These are phyloP conservation scores for Calendula officinalis DNA, from an alignment of 129 eudicot species.

Conservation along the genomic window DNA sequence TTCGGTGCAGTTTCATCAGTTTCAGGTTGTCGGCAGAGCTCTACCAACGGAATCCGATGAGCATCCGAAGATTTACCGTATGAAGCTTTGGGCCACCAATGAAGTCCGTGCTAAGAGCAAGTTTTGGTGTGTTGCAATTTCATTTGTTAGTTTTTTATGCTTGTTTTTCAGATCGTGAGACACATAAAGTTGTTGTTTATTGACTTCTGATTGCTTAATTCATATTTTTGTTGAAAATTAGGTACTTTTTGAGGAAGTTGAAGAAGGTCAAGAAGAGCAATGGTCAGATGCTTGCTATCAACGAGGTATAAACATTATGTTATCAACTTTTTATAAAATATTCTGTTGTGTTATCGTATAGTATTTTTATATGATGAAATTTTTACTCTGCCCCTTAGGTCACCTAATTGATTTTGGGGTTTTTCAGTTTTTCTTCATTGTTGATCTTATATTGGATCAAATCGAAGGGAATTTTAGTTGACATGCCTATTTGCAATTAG, in stretches of 20 bases:
- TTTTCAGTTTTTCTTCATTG: too few species aligned
- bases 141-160: background rate
- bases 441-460: too few species aligned
- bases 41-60: conserved; percentile 77
- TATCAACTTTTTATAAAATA: background rate
- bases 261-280: conserved; percentile 98
- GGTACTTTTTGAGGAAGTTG: conserved; percentile 93
- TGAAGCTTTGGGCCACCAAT: conserved; percentile 99
- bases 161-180: background rate
- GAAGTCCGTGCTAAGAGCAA: conserved; percentile 96
- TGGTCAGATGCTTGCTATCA: conserved; percentile 95
- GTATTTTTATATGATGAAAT: background rate
- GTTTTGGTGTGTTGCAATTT: conserved; percentile 49
- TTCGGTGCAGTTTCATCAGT: conserved; percentile 79
- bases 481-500: background rate
- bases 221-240: conserved; percentile 17
- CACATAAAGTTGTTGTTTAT: background rate
- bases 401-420: too few species aligned
- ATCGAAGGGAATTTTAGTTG: too few species aligned
- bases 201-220: conserved; percentile 12
- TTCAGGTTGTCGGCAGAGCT: conserved; percentile 92
- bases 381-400: too few species aligned
- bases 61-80: conserved; percentile 93
- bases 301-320: conserved; percentile 58
- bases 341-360: background rate